Evolutionary conservation across 2,329 filamentous ascomycete species (phyloP).

Genomic region (Nothophoma quercina): DNA sequence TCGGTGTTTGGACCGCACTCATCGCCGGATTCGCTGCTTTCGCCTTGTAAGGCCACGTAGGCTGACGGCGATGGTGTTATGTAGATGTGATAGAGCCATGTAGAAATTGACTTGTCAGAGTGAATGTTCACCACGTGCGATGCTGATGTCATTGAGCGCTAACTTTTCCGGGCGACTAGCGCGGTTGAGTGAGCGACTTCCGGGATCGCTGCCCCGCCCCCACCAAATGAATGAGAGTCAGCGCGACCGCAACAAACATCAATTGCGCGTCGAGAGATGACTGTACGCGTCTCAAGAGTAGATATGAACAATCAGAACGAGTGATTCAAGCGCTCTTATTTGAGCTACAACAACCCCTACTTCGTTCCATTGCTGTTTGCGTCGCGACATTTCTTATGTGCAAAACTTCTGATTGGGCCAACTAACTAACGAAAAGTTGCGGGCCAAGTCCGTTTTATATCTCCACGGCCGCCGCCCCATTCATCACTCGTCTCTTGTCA

Average conservation of each 20-base stretch:
- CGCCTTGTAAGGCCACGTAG: too few relatives aligned
- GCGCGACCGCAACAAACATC: slow-evolving; percentile 2
- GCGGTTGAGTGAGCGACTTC: not conserved
- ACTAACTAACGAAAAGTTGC: slow-evolving; percentile 24
- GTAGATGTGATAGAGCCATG: too few relatives aligned
- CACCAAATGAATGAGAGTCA: slow-evolving; percentile 11
- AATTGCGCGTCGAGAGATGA: slow-evolving; percentile 5
- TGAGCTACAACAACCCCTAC: slow-evolving; percentile 13
- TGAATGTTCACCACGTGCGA: slow-evolving; percentile 5
- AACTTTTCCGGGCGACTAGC: not conserved
- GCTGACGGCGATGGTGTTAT: too few relatives aligned
- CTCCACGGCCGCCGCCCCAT: slow-evolving; percentile 26
- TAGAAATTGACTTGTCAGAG: too few relatives aligned
- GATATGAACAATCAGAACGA: not conserved
- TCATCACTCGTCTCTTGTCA: slow-evolving; percentile 7
- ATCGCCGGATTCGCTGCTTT: slow-evolving; percentile 32
- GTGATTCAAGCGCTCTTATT: slow-evolving; percentile 8
- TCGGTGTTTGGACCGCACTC: slow-evolving; percentile 20
- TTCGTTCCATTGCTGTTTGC: slow-evolving; percentile 13
- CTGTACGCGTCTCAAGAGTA: not conserved
- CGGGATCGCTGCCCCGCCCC: slow-evolving; percentile 7
- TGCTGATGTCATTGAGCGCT: slow-evolving; percentile 14
- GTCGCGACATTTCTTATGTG: slow-evolving; percentile 15
- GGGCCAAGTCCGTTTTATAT: slow-evolving; percentile 30
- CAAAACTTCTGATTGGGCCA: slow-evolving; percentile 36